Conservation (phyloP, 441 rosid species). For the Hypseocharis bilobata region DNA sequence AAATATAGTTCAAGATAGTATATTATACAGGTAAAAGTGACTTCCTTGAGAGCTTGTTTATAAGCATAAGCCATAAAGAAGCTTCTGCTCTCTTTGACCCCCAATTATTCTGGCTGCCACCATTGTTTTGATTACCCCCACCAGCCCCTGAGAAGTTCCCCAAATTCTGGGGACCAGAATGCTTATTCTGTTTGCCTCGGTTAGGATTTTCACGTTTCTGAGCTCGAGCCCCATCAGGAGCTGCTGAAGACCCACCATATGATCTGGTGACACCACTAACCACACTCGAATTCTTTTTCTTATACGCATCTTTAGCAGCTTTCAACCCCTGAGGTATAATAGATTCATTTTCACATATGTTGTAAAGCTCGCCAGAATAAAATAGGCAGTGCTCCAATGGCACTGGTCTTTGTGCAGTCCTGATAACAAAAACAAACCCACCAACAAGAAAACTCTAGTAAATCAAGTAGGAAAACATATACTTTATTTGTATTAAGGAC, state of each 20-base stretch:
- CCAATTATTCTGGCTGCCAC: constrained; percentile 60
- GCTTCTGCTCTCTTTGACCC: constrained; percentile 65
- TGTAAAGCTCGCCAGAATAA: constrained; percentile 79
- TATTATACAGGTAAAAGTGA: constrained; percentile 71
- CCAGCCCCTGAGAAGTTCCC: constrained; percentile 37
- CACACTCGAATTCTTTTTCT: constrained; percentile 54
- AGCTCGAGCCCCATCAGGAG: constrained; percentile 47
- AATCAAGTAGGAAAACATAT: neutral
- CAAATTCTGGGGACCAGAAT: constrained; percentile 48
- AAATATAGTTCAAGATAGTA: constrained; percentile 12
- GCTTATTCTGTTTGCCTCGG: constrained; percentile 65
- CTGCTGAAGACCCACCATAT: constrained; percentile 40
- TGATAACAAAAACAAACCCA: constrained; percentile 27
- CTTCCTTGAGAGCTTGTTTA: constrained; percentile 72
- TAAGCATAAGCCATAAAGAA: constrained; percentile 68
- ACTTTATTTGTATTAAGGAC: neutral
- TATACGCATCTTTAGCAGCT: constrained; percentile 67
- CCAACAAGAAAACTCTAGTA: neutral
- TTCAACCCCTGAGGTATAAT: constrained; percentile 59
- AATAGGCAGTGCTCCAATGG: constrained; percentile 92
- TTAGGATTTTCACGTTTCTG: constrained; percentile 58
- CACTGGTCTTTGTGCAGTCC: constrained; percentile 89
- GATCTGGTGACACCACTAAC: constrained; percentile 37
- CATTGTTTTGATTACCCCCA: constrained; percentile 39
- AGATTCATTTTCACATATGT: constrained; percentile 65